A percentile compares a stretch with the other conserved stretches of the same genome.
These are phyloP conservation scores for Boletellus deceptivus DNA, from an alignment of 1,284 basidiomycete genomes.

Conservation along the genomic window DNA sequence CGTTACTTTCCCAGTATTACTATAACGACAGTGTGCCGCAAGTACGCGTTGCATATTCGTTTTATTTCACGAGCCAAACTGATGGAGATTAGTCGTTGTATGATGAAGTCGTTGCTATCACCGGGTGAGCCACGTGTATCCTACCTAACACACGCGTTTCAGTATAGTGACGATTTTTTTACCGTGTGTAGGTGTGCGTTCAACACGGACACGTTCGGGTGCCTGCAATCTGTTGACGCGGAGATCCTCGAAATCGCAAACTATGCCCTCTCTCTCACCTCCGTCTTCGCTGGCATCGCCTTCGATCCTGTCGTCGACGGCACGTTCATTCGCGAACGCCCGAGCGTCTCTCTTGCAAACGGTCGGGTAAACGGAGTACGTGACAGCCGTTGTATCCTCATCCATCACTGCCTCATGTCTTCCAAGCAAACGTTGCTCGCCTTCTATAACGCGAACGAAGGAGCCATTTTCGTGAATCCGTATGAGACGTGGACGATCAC, in stretches of 20 bases:
- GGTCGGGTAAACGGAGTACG: slow-evolving; percentile 17
- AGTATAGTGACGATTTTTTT: not conserved
- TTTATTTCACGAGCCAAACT: not conserved
- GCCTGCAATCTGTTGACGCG: too few relatives aligned
- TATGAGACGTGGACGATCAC: slow-evolving; percentile 9
- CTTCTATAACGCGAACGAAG: slow-evolving; percentile 20
- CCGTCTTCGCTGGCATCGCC: too few relatives aligned
- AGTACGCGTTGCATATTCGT: not conserved
- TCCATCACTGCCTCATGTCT: too few relatives aligned
- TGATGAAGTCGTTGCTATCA: not conserved
- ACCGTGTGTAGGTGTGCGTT: too few relatives aligned
- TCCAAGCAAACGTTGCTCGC: slow-evolving; percentile 1
- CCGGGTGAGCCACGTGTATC: too few relatives aligned
- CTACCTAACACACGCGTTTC: not conserved
- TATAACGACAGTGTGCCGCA: slow-evolving; percentile 24
- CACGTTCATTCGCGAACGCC: slow-evolving; percentile 34
- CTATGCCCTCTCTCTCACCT: too few relatives aligned
- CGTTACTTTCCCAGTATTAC: slow-evolving; percentile 28
- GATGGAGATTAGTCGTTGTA: slow-evolving; percentile 18
- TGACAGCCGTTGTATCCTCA: too few relatives aligned
- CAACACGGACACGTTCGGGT: too few relatives aligned
- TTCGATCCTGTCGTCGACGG: slow-evolving; percentile 15
- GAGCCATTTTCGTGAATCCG: slow-evolving; percentile 13
- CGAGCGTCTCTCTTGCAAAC: slow-evolving; percentile 24
- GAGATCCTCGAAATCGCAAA: too few relatives aligned